Base-by-base conservation (phyloP, 1,139 yeast species). In the Debaryomyces sp. region DNA sequence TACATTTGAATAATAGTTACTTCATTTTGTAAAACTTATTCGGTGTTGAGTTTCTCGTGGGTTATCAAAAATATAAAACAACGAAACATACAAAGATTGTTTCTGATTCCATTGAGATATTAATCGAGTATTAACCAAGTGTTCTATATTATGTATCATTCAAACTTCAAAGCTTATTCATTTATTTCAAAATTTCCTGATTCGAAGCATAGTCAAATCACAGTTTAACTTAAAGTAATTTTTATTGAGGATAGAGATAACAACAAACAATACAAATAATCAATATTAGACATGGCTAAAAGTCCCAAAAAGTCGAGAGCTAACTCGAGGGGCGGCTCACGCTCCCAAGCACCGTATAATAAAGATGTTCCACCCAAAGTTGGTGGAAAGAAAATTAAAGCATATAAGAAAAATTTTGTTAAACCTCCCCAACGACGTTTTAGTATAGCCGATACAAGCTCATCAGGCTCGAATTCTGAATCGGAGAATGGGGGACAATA, bases 371-470 rank as follows among this genome's bases (percentile, higher is more conserved):
- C 24, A 15, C 32, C 41, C 6, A 41, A 38, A 3, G 46, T 51
- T 15, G 75, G 75, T 2, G 78, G 78, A 13, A 75, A 75, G 58
- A 68, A 68, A 39, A 56, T 71, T 45, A 66, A 66, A 43, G 54
- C 63, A 22, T 64, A 66, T 45, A 43, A 42, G 29, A 44, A 49
- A 46, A 44, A 51, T 15, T 41, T 41, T 12, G n/a, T n/a, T 30
- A 30, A 32, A 22, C 35, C 32, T 22, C 51, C 46, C 24, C 56
- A 56, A 45, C 52, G 82, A 44, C 59, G 80, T 46, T 77, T 79
- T 54, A 78, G 82, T 57, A 67, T 80, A 22, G 75, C 70, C 2
- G 71, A 67, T 38, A 68, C 75, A 4, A 60, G 71, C 12, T 62
- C 71, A 4, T 67, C 71, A n/a, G 61, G 70, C 5, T 66, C 71